phyloP scores from a whole-genome alignment of 2,329 filamentous ascomycete genomes.

The Myriosclerotinia curreyana region DNA sequence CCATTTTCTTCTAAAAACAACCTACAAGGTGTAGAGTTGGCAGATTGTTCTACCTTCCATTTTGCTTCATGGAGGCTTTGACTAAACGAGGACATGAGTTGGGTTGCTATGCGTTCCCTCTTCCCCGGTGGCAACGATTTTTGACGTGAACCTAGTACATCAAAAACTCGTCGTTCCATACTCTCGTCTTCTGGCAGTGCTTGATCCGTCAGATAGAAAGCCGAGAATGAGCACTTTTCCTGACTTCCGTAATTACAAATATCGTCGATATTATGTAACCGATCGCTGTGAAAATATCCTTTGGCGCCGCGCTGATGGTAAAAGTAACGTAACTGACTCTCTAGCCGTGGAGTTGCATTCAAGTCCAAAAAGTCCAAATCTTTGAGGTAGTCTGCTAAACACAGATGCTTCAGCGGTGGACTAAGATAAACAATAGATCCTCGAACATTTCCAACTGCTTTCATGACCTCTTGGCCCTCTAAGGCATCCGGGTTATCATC shows the following conservation, averaged over 20 bases:
- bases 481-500: background rate
- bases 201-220: conserved; percentile 9
- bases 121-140: conserved; percentile 17
- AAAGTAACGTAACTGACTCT: conserved; percentile 15
- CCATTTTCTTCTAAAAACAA: conserved; percentile 21
- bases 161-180: background rate
- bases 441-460: conserved; percentile 19
- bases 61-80: conserved; percentile 20
- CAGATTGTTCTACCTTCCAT: conserved; percentile 11
- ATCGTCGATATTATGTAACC: background rate
- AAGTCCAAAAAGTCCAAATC: conserved; percentile 2
- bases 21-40: background rate
- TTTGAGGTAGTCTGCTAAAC: conserved; percentile 8
- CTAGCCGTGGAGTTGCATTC: conserved; percentile 9
- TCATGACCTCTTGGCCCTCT: conserved; percentile 12
- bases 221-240: conserved; percentile 12
- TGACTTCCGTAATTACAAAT: conserved; percentile 14
- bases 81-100: conserved; percentile 12
- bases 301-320: conserved; percentile 5
- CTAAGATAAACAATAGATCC: conserved; percentile 14
- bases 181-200: background rate
- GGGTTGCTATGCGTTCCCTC: conserved; percentile 1
- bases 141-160: background rate
- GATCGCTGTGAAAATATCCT: conserved; percentile 3
- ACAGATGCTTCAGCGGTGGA: conserved; percentile 6